Base-by-base conservation (phyloP, 768 basidiomycete genomes). In the Tubosaeta sp. region DNA sequence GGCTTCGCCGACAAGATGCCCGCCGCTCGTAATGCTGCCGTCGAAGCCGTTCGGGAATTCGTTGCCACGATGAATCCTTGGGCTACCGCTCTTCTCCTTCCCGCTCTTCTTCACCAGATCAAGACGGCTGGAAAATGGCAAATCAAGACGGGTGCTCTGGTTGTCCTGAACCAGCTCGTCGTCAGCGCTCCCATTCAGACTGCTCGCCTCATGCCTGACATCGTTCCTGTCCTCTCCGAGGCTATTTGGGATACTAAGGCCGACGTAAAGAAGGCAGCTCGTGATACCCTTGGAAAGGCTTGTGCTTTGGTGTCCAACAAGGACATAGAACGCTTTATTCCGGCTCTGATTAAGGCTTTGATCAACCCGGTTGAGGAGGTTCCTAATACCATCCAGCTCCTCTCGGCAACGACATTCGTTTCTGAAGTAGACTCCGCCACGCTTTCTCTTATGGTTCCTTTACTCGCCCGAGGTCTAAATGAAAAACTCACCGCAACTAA, bases 311-410 rank as follows among this genome's bases (percentile, higher is more conserved):
- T 97, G 60, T 93, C 93, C 61, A 97, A 97, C 87, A 97, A 97
- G 86, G 95, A 95, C 76, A 94, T 91, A 53, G 88, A 91, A 83
- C 85, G 84, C 74, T 97, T 89, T 78, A 92, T 98, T 80, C 92
- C 91, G 63, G 95, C 95, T 71, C 85, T 99, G 66, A 95, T 97
- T 74, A 93, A 95, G 73, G 88, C 92, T 71, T 80, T 98, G 67
- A 93, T 97, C 76, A 95, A 99, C 81, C 97, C 97, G 64, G 93
- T 97, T 59, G 95, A 99, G 79, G 97, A 99, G 84, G 95, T 97
- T 53, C 90, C 95, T 65, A 87, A 84, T 64, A 97, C 94, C 66
- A 91, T 97, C 65, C 81, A 81, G 57, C 88, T 95, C 76, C 92
- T 97, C 74, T 93, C 95, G 73, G 85, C 95, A 53, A 97, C 95